These are phyloP conservation scores for Cryptococcus sp. DNA, from an alignment of 1,284 basidiomycete genomes.

Conservation along the genomic window DNA sequence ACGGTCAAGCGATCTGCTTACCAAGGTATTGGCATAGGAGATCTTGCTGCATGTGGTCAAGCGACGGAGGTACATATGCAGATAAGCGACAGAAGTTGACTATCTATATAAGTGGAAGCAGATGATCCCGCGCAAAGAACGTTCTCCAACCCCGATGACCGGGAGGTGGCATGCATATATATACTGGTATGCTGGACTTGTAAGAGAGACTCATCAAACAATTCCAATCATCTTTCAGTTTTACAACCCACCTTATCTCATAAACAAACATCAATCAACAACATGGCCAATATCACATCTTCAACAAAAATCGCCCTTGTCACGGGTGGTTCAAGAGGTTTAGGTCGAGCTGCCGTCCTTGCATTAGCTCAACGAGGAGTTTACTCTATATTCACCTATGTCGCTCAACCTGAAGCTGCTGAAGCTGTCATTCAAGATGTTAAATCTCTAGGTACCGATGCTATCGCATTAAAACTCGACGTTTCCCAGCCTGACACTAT, in stretches of 20 bases:
- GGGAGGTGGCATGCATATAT: too few relatives aligned
- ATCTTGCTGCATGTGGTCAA: too few relatives aligned
- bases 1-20: too few relatives aligned
- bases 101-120: too few relatives aligned
- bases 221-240: too few relatives aligned
- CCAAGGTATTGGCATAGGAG: too few relatives aligned
- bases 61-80: too few relatives aligned
- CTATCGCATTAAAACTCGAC: slow-evolving; percentile 5
- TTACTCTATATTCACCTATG: slow-evolving; percentile 5
- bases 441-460: neutral
- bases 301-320: neutral
- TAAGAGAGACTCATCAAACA: too few relatives aligned
- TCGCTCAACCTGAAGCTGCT: neutral
- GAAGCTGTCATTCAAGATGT: neutral
- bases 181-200: too few relatives aligned
- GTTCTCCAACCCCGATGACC: too few relatives aligned
- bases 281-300: neutral
- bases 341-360: slow-evolving; percentile 4
- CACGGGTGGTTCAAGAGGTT: slow-evolving; percentile 4
- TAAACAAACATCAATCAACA: neutral
- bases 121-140: too few relatives aligned
- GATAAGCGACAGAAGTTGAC: too few relatives aligned
- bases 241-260: neutral
- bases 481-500: slow-evolving; percentile 2
- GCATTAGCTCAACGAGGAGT: slow-evolving; percentile 4